Evolutionary conservation across 1,284 basidiomycete genomes (phyloP), one percentile per base, ranked within the genome.

Genomic region (Apiotrichum mycotoxinovorans): DNA sequence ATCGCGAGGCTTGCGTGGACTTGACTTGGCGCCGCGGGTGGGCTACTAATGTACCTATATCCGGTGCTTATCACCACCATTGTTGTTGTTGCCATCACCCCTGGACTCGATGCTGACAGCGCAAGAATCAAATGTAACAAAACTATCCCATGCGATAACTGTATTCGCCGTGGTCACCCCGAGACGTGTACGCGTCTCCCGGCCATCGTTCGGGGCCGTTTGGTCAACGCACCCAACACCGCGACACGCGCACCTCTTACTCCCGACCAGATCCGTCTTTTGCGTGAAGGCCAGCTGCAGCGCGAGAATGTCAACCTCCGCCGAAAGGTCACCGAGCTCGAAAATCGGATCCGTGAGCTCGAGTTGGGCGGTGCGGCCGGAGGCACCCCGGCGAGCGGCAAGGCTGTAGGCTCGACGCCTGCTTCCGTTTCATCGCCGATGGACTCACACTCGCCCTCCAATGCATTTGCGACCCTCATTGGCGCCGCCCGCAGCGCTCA

Each of bases 101-200:
- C n/a, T n/a, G n/a, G n/a, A n/a, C n/a, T 34, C n/a, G 14, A 14
- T 26, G 23, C 30, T 48, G 25, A 42, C 25, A 37, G 26, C 18
- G 30, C 7, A 38, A 63, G 62, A 40, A 63, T 63, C 51, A 60
- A 60, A 54, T 63, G 62, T 44, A 60, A 63, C 58, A 60, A 60
- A 44, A 27, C 51, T 18, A 58, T 60, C n/a, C 62, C 62, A 15
- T 63, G 62, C 25, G 58, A 60, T 45, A 60, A 60, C 56, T 63
- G 62, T 26, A 63, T 63, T 44, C 51, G 62, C 23, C 50, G 62
- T 17, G 62, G 62, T 1, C 62, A 63, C 41, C 62, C 62, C 11
- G 62, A 63, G 41, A 41, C 62, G 7, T 63, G 62, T 35, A 53
- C 62, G 10, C 58, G 62, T 23, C 52, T 60, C 11, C 62, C 62